Evolutionary conservation across 768 basidiomycete genomes (phyloP), one percentile per base, ranked within the genome.

Genomic region (Leccinum uliginosum): DNA sequence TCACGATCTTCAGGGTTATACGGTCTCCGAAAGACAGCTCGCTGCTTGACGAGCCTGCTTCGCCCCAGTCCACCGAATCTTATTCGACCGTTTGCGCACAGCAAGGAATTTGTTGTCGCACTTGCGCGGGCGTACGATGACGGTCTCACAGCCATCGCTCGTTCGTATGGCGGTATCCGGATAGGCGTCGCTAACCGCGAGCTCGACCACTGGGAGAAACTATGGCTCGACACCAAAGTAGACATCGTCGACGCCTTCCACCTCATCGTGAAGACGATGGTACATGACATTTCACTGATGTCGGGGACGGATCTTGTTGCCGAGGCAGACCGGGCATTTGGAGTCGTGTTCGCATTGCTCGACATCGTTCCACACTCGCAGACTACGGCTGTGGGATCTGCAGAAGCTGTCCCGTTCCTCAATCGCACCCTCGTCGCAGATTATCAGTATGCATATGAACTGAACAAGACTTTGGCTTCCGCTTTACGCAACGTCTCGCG

Each of bases 191-290:
- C 67, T 24, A 53, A 69, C 23, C 57, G 72, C 54, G 67, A 73
- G 5, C 69, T 76, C 15, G 83, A 85, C 59, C 80, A 89, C 51
- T 91, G 88, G 88, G 83, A 87, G 60, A 75, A 74, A 14, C 76
- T 87, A 47, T 88, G 86, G 81, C 74, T 91, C 6, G 80, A 85
- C 55, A 84, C 86, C 2, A 92, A 91, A 71, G 84, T 87, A 8
- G 80, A 83, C 21, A 71, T 91, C 24, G 71, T 92, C 19, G 89
- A 92, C 60, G 67, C 78, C 3, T 87, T 89, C 69, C 87, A 91
- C 59, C 66, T 83, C 50, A 64, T 89, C 30, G 57, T 89, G 50
- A 71, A 71, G 30, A 72, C 76, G 4, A 72, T 86, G 50, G 65
- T 87, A 6, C 72, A 73, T 24, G 80, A 80, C 57, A 66, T 88